phyloP scores from a whole-genome alignment of 163 green algal species.

The Chlamydomonas reinhardtii region DNA sequence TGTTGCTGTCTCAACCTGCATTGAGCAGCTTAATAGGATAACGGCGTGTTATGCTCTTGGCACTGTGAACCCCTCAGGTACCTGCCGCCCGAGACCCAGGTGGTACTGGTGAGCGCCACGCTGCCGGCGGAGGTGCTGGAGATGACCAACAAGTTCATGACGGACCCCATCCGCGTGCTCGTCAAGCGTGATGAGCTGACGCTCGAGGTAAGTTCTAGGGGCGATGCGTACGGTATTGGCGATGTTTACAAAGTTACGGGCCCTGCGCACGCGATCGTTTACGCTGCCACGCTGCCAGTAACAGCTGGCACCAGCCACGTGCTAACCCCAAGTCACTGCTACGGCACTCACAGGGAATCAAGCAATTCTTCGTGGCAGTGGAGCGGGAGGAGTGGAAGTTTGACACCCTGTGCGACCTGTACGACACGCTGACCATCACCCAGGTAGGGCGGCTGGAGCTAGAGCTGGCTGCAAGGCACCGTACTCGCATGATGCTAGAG shows the following conservation, averaged over 20 bases:
- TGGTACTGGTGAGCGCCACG: slow-evolving; percentile 97
- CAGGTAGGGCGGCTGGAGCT: slow-evolving; percentile 73
- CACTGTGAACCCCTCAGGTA: slow-evolving; percentile 56
- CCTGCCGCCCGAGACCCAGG: slow-evolving; percentile 88
- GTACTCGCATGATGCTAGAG: no score
- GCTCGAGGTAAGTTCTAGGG: slow-evolving; percentile 85
- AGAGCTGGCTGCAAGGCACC: no score
- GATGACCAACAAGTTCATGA: slow-evolving; percentile 99
- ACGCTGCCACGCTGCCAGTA: no score
- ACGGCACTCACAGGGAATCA: slow-evolving; percentile 89
- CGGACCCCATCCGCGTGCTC: slow-evolving; percentile 96
- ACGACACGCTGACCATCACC: slow-evolving; percentile 94
- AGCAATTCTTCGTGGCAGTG: slow-evolving; percentile 99
- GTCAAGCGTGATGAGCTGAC: slow-evolving; percentile 99
- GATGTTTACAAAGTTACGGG: no score
- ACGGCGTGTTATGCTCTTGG: no score
- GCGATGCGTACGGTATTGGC: no score
- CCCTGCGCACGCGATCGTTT: no score
- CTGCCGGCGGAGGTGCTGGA: slow-evolving; percentile 96
- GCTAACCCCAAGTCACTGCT: no score
- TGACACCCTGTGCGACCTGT: slow-evolving; percentile 99
- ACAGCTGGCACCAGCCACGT: no score
- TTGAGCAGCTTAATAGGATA: no score
- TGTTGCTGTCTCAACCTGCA: no score
- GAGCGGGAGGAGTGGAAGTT: slow-evolving; percentile 99